Evolutionary conservation across 768 basidiomycete genomes (phyloP).

Genomic region (Macrolepiota fuliginosa): DNA sequence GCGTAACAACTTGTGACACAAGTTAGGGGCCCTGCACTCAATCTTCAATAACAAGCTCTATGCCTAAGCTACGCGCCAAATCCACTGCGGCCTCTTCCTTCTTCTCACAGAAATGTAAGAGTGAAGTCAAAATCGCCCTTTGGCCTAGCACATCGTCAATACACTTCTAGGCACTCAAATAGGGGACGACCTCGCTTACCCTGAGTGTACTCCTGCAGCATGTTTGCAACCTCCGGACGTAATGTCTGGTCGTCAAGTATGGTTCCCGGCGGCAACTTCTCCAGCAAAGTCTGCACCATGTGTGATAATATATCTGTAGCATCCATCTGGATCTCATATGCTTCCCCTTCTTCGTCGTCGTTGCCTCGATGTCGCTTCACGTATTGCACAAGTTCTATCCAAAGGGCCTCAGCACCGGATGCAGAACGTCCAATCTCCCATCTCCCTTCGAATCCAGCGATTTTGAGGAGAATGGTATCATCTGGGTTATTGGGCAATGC

Average conservation of each 20-base stretch:
- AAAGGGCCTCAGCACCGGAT: constrained; percentile 53
- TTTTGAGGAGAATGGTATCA: constrained; percentile 79
- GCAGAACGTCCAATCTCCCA: constrained; percentile 68
- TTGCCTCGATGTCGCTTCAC: constrained; percentile 21
- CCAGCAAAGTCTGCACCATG: constrained; percentile 57
- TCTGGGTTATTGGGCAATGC: constrained; percentile 75
- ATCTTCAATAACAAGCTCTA: constrained; percentile 53
- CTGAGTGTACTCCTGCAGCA: constrained; percentile 69
- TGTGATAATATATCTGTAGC: constrained; percentile 61
- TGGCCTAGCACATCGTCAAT: constrained; percentile 44
- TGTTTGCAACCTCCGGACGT: constrained; percentile 56
- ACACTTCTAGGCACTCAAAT: not conserved
- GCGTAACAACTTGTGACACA: not conserved
- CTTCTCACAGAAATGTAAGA: constrained; percentile 45
- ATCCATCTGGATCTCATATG: constrained; percentile 66
- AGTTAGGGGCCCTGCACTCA: constrained; percentile 1
- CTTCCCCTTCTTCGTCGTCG: constrained; percentile 21
- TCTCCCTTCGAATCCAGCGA: constrained; percentile 53
- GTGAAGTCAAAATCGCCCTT: constrained; percentile 49
- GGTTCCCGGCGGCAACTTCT: constrained; percentile 41
- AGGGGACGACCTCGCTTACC: constrained; percentile 34
- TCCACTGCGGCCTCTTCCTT: constrained; percentile 48
- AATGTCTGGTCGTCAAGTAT: constrained; percentile 24
- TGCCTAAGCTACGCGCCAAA: constrained; percentile 47
- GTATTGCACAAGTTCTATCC: constrained; percentile 45